phyloP scores from a whole-genome alignment of 225 moss, liverwort and hornwort species.

The Rhytidiadelphus loreus region DNA sequence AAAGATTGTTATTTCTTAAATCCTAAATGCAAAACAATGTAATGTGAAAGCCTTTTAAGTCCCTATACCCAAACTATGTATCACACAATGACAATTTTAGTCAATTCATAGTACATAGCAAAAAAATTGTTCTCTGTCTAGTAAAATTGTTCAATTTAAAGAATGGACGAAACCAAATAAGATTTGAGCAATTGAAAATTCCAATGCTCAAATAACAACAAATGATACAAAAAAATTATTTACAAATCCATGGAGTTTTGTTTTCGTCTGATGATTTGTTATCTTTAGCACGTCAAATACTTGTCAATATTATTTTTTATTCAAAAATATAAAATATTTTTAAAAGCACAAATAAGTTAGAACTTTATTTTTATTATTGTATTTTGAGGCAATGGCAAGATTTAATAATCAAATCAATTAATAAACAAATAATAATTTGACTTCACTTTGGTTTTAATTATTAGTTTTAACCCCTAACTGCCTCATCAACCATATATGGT shows the following conservation, averaged over 20 bases:
- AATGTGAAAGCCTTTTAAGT: neutral
- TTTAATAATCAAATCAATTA: neutral
- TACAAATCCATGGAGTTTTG: neutral
- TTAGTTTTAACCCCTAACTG: too few relatives aligned
- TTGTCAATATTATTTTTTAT: neutral
- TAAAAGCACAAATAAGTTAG: neutral
- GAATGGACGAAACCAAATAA: too few relatives aligned
- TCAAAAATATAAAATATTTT: accelerated
- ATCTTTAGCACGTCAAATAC: neutral
- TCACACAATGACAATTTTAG: neutral
- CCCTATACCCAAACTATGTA: neutral
- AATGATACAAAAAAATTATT: neutral
- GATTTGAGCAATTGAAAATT: too few relatives aligned
- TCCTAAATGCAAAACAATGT: neutral
- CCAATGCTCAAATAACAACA: accelerated
- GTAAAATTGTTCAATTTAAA: neutral
- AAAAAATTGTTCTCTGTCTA: too few relatives aligned
- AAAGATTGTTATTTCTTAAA: neutral
- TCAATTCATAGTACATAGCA: too few relatives aligned
- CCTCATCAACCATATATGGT: too few relatives aligned
- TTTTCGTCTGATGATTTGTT: neutral
- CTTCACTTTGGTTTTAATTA: neutral
- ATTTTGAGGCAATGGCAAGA: neutral
- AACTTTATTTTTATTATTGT: neutral
- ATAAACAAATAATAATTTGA: neutral